phyloP scores from a whole-genome alignment of 164 flowering plant species.

The Euptelea pleiosperma region DNA sequence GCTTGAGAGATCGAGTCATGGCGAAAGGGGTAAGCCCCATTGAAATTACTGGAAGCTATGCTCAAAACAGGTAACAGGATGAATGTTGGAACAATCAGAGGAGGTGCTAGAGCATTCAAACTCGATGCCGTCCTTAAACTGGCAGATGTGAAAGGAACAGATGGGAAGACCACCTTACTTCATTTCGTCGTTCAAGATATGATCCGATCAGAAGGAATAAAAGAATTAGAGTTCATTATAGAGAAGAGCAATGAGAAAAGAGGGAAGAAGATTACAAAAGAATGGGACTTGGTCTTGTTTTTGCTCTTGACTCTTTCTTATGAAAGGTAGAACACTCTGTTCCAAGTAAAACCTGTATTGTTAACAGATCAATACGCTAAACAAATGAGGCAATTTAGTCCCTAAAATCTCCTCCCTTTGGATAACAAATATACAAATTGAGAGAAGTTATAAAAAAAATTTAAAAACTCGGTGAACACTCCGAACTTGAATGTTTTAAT shows the following conservation, averaged over 20 bases:
- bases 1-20: too few relatives aligned
- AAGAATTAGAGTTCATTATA: conserved; percentile 59
- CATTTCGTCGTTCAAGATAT: conserved; percentile 97
- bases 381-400: too few relatives aligned
- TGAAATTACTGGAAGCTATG: conserved; percentile 87
- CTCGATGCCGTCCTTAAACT: conserved; percentile 91
- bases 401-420: too few relatives aligned
- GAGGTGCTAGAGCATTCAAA: conserved; percentile 93
- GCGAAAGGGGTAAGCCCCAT: too few relatives aligned
- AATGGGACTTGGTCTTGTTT: conserved; percentile 76
- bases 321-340: too few relatives aligned
- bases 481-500: too few relatives aligned
- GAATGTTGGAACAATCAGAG: conserved; percentile 93
- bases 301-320: too few relatives aligned
- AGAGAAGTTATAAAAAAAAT: too few relatives aligned
- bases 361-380: too few relatives aligned
- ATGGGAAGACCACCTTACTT: conserved; percentile 88
- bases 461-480: too few relatives aligned
- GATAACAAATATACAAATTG: too few relatives aligned
- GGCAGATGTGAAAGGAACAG: conserved; percentile 88
- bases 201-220: conserved; percentile 68
- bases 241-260: conserved; percentile 55
- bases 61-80: conserved; percentile 95
- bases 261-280: conserved; percentile 63
- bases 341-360: too few relatives aligned